phyloP scores from a whole-genome alignment of 1,139 yeast genomes.

The Yamadazyma buinensis region DNA sequence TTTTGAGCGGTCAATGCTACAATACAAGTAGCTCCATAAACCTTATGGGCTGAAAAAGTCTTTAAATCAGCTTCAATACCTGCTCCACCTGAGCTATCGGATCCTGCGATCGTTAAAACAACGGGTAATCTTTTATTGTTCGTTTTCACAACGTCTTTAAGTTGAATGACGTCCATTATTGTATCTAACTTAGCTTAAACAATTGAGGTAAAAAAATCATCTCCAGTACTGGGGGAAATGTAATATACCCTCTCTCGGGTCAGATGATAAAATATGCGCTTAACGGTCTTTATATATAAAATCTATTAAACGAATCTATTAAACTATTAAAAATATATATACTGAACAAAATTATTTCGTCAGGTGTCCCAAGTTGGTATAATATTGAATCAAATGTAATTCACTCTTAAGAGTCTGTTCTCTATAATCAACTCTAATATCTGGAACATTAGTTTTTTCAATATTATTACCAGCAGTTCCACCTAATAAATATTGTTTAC shows the following conservation, averaged over 20 bases:
- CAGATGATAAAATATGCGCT: constrained; percentile 7
- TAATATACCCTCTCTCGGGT: too few relatives aligned
- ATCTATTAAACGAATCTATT: too few relatives aligned
- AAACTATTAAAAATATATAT: neutral
- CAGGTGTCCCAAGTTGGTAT: constrained; percentile 27
- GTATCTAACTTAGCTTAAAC: too few relatives aligned
- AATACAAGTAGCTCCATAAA: constrained; percentile 78
- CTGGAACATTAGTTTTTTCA: constrained; percentile 93
- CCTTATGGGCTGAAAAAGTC: constrained; percentile 73
- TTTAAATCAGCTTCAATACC: constrained; percentile 93
- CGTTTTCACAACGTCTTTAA: neutral
- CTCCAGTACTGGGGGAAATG: too few relatives aligned
- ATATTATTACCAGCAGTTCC: constrained; percentile 83
- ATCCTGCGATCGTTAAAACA: constrained; percentile 73
- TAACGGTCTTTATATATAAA: constrained; percentile 4
- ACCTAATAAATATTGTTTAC: constrained; percentile 55
- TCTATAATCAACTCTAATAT: constrained; percentile 77
- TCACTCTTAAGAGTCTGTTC: constrained; percentile 79
- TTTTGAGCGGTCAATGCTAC: constrained; percentile 86
- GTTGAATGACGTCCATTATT: neutral
- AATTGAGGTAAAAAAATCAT: too few relatives aligned
- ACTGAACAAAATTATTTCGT: neutral
- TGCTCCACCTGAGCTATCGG: constrained; percentile 92
- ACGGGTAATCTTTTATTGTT: constrained; percentile 20
- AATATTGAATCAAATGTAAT: constrained; percentile 63